phyloP scores from a whole-genome alignment of 805 yeast genomes.

The Saturnispora saitoi region DNA sequence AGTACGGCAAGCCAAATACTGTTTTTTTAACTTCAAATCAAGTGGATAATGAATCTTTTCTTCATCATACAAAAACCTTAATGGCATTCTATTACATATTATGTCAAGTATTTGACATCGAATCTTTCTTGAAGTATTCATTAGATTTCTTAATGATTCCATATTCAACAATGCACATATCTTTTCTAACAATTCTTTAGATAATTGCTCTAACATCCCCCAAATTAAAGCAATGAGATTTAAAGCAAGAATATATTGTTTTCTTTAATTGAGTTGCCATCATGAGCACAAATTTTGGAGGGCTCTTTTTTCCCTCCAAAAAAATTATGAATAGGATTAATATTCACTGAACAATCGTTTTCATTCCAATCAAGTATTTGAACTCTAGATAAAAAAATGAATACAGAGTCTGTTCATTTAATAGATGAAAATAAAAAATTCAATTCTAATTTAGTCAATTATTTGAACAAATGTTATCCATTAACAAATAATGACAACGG shows the following conservation, averaged over 20 bases:
- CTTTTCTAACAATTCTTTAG: not conserved
- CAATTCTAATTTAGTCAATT: conserved; percentile 29
- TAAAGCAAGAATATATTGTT: not conserved
- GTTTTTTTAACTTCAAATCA: not conserved
- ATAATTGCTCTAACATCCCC: not conserved
- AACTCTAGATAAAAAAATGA: not conserved
- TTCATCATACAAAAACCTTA: not conserved
- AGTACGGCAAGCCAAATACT: not conserved
- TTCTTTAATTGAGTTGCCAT: not conserved
- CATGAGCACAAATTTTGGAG: not conserved
- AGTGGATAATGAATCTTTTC: not conserved
- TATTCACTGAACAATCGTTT: too few species aligned
- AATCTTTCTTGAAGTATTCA: not conserved
- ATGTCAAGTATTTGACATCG: not conserved
- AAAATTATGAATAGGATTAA: too few species aligned
- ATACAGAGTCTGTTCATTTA: conserved; percentile 36
- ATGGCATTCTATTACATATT: not conserved
- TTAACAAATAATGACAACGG: conserved; percentile 37
- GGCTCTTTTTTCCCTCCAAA: not conserved
- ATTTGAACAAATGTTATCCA: conserved; percentile 25
- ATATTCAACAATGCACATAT: not conserved
- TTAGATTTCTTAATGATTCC: not conserved
- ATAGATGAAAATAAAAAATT: conserved; percentile 54
- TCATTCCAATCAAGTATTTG: too few species aligned
- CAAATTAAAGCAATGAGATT: not conserved